Conservation (phyloP, 257 asterid species). For the Fraxinus americana region DNA sequence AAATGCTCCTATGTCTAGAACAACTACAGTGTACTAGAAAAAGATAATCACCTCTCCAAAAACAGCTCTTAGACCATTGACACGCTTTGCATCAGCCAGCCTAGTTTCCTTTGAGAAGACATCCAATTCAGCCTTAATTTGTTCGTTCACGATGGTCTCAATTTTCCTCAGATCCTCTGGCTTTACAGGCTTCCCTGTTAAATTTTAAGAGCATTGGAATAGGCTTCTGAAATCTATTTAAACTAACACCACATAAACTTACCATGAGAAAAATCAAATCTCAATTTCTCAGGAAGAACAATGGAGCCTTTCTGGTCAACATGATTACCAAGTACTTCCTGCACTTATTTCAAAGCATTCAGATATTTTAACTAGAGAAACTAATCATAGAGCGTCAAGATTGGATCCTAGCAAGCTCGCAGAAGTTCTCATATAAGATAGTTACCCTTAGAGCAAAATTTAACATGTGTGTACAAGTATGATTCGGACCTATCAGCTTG, state of each 20-base stretch:
- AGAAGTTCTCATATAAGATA: conserved; percentile 10
- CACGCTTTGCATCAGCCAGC: conserved; percentile 75
- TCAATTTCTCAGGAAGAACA: conserved; percentile 96
- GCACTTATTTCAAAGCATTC: conserved; percentile 35
- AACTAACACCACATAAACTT: conserved; percentile 30
- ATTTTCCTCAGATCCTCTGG: conserved; percentile 84
- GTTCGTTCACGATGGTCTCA: conserved; percentile 93
- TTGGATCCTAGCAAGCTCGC: conserved; percentile 3
- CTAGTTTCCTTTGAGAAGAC: conserved; percentile 76
- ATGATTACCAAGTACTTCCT: conserved; percentile 95
- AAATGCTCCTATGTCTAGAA: conserved; percentile 9
- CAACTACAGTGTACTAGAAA: not conserved
- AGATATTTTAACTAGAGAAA: conserved; percentile 10
- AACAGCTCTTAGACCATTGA: conserved; percentile 91
- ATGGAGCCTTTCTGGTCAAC: conserved; percentile 99
- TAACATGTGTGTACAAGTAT: conserved; percentile 95
- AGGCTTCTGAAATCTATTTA: conserved; percentile 14
- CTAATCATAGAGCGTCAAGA: not conserved
- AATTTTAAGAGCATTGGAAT: conserved; percentile 23
- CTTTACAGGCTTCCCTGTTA: conserved; percentile 92
- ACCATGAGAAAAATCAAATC: conserved; percentile 98
- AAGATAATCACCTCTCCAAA: conserved; percentile 79
- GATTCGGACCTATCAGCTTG: conserved; percentile 84
- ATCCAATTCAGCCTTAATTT: conserved; percentile 76
- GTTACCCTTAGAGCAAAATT: conserved; percentile 92